phyloP scores from a whole-genome alignment of 768 basidiomycete genomes.

The Hygrocybe coccinea region DNA sequence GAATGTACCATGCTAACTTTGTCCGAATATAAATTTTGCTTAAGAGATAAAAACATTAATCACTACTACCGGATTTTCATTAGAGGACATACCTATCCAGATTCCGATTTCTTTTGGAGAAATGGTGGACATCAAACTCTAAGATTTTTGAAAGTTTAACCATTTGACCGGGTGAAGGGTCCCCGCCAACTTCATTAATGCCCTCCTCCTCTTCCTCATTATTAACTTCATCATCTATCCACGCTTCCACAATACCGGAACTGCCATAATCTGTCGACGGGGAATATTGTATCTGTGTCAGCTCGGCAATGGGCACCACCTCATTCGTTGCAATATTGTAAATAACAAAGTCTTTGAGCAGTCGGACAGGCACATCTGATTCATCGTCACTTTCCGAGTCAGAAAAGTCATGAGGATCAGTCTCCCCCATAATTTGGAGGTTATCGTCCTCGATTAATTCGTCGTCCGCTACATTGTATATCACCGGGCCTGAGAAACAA shows the following conservation, averaged over 20 bases:
- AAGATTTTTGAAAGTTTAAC: constrained; percentile 42
- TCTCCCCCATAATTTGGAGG: constrained; percentile 44
- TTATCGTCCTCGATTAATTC: constrained; percentile 39
- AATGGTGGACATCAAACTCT: constrained; percentile 46
- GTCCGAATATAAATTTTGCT: constrained; percentile 67
- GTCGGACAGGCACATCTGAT: constrained; percentile 49
- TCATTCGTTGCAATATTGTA: constrained; percentile 38
- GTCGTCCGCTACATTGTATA: constrained; percentile 20
- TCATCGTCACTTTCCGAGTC: constrained; percentile 25
- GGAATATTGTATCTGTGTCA: constrained; percentile 33
- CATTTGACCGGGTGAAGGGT: constrained; percentile 21
- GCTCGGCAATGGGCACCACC: constrained; percentile 37
- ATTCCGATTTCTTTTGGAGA: constrained; percentile 20
- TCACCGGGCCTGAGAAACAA: constrained; percentile 3
- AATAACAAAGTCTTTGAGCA: constrained; percentile 50
- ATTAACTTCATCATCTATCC: constrained; percentile 27
- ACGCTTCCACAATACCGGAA: constrained; percentile 38
- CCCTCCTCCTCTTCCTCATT: constrained; percentile 29
- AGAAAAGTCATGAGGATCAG: constrained; percentile 15
- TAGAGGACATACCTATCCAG: constrained; percentile 43
- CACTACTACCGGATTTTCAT: background rate
- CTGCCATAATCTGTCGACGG: constrained; percentile 25
- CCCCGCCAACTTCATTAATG: constrained; percentile 29
- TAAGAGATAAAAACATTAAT: background rate
- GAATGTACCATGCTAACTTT: constrained; percentile 63